Percentiles rank a stretch among this genome's conserved stretches.
phyloP scores from a whole-genome alignment of 2,329 filamentous ascomycete species.

The Calonectria hongkongensis region DNA sequence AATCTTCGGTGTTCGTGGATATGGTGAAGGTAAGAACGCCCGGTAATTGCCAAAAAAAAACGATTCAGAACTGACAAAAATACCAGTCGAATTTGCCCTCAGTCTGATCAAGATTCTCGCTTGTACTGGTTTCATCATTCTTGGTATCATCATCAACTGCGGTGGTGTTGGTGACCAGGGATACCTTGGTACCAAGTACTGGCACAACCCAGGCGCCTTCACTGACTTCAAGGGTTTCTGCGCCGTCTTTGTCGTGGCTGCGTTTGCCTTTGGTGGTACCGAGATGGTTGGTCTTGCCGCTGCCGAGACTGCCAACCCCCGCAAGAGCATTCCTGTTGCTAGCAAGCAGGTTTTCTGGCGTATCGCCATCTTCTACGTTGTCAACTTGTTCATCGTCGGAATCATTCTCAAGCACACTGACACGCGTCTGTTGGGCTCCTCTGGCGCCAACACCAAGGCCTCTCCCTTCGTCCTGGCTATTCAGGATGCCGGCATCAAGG shows the following conservation, averaged over 20 bases:
- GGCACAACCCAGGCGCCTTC: slow-evolving; percentile 87
- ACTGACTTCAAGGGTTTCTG: slow-evolving; percentile 88
- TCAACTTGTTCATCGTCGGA: slow-evolving; percentile 87
- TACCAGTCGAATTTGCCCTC: slow-evolving; percentile 86
- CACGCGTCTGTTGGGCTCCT: slow-evolving; percentile 74
- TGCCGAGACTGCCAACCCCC: slow-evolving; percentile 84
- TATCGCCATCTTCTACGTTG: slow-evolving; percentile 92
- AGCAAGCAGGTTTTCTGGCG: slow-evolving; percentile 98
- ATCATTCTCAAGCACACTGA: slow-evolving; percentile 87
- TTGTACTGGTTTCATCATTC: slow-evolving; percentile 76
- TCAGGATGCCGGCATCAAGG: slow-evolving; percentile 85
- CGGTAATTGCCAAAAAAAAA: not conserved
- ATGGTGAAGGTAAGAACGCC: slow-evolving; percentile 76
- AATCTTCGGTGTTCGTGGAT: slow-evolving; percentile 89
- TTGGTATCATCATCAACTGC: slow-evolving; percentile 90
- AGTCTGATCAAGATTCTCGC: slow-evolving; percentile 90
- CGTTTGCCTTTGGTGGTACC: slow-evolving; percentile 85
- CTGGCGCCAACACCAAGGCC: slow-evolving; percentile 79
- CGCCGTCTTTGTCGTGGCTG: slow-evolving; percentile 84
- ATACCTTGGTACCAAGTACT: slow-evolving; percentile 88
- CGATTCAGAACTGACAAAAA: not conserved
- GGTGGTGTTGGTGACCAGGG: slow-evolving; percentile 83
- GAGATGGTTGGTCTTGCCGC: slow-evolving; percentile 86
- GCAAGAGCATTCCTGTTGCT: slow-evolving; percentile 87
- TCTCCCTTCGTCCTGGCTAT: slow-evolving; percentile 97